These are phyloP conservation scores for Cryptosporidium sp. DNA, from an alignment of 169 alveolate species.

Conservation along the genomic window DNA sequence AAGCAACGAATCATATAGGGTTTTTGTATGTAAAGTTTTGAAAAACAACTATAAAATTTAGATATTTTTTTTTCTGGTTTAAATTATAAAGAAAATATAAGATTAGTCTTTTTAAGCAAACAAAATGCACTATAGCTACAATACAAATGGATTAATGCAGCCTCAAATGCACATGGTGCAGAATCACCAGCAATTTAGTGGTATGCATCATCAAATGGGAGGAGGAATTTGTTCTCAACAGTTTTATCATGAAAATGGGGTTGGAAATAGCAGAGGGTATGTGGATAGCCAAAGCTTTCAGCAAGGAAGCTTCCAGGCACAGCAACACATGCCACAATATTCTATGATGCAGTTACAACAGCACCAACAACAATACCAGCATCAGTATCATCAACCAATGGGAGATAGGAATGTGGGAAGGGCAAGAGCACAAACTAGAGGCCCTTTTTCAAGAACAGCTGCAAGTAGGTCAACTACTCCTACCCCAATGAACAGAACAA, in stretches of 20 bases:
- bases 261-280: constrained; percentile 7
- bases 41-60: not conserved
- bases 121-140: constrained; percentile 34
- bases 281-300: constrained; percentile 5
- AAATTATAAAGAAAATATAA: not conserved
- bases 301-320: constrained; percentile 22
- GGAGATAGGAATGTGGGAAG: constrained; percentile 38
- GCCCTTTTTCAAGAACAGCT: constrained; percentile 70
- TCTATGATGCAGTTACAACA: constrained; percentile 45
- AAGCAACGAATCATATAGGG: not conserved
- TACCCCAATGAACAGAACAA: constrained; percentile 47
- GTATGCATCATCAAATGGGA: constrained; percentile 13
- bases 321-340: constrained; percentile 50
- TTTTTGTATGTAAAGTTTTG: not conserved
- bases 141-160: constrained; percentile 24
- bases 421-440: constrained; percentile 66
- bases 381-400: constrained; percentile 2
- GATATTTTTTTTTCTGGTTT: not conserved
- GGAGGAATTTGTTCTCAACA: constrained; percentile 22
- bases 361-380: not conserved
- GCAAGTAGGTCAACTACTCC: constrained; percentile 74
- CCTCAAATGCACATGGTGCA: constrained; percentile 29
- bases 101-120: not conserved
- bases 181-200: constrained; percentile 7
- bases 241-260: constrained; percentile 13